Evolutionary conservation across 805 yeast genomes (phyloP).

Genomic region (Starmerella apicola): DNA sequence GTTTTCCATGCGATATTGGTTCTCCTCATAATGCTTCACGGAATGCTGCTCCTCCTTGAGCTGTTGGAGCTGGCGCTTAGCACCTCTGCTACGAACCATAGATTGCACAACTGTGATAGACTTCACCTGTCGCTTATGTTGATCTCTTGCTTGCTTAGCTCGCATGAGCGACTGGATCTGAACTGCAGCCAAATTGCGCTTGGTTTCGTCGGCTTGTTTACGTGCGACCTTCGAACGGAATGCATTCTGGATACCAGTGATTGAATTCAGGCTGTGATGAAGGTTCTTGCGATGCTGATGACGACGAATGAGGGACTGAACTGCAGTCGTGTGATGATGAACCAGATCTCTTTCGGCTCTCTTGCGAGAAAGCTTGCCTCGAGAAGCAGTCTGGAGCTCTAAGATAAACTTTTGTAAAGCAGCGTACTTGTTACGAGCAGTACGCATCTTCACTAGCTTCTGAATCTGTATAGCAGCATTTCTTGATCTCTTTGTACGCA

Average conservation of each 20-base stretch:
- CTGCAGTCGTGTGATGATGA: conserved; percentile 46
- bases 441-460: conserved; percentile 57
- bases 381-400: conserved; percentile 45
- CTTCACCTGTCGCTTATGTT: conserved; percentile 35
- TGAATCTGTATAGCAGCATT: conserved; percentile 75
- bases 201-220: conserved; percentile 36
- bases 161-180: conserved; percentile 64
- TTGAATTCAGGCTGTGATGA: conserved; percentile 38
- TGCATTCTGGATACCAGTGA: conserved; percentile 46
- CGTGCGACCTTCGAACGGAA: conserved; percentile 42
- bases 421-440: conserved; percentile 49
- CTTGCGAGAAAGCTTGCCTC: conserved; percentile 50
- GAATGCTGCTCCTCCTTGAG: conserved; percentile 84
- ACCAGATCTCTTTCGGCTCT: conserved; percentile 40
- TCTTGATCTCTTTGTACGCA: conserved; percentile 66
- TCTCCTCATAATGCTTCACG: conserved; percentile 70
- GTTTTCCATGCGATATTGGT: conserved; percentile 84
- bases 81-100: conserved; percentile 61
- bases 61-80: conserved; percentile 48
- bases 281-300: conserved; percentile 39
- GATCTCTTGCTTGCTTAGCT: conserved; percentile 49
- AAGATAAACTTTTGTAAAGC: conserved; percentile 43
- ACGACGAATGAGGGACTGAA: conserved; percentile 52
- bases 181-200: conserved; percentile 52
- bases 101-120: conserved; percentile 67